These are phyloP conservation scores for Talaromyces sp. DNA, from an alignment of 2,329 filamentous ascomycete genomes.

Conservation along the genomic window DNA sequence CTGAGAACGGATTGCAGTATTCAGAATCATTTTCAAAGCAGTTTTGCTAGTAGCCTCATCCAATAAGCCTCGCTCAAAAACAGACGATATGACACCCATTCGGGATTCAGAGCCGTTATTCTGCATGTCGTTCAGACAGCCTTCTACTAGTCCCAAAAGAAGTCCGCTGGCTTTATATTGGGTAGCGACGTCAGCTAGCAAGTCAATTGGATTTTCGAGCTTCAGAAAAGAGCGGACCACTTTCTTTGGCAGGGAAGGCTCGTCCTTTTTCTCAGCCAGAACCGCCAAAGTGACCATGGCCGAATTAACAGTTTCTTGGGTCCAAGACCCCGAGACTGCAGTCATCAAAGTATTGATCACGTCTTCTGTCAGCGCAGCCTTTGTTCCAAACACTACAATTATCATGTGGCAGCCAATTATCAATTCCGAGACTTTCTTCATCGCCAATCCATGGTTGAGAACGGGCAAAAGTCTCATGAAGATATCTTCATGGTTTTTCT, in stretches of 20 bases:
- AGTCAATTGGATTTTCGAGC: constrained; percentile 25
- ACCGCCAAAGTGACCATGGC: constrained; percentile 76
- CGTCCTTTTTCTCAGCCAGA: constrained; percentile 71
- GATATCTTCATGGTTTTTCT: constrained; percentile 72
- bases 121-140: constrained; percentile 28
- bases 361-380: constrained; percentile 70
- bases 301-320: constrained; percentile 63
- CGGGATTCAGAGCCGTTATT: constrained; percentile 30
- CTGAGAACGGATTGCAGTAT: constrained; percentile 43
- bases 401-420: constrained; percentile 91
- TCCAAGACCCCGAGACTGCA: constrained; percentile 74
- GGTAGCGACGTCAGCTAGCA: constrained; percentile 28
- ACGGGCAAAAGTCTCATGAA: constrained; percentile 64
- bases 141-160: constrained; percentile 31
- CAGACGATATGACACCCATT: constrained; percentile 41
- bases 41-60: constrained; percentile 23
- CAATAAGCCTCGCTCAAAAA: constrained; percentile 30
- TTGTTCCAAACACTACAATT: constrained; percentile 75
- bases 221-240: constrained; percentile 54
- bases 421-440: constrained; percentile 70
- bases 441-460: constrained; percentile 69
- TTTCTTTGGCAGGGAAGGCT: constrained; percentile 62
- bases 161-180: constrained; percentile 30
- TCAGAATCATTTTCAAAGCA: constrained; percentile 29
- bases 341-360: constrained; percentile 87